Percentiles rank a stretch among this genome's conserved stretches.
phyloP scores from a whole-genome alignment of 345 rosid genomes.

The Pistacia integerrima region DNA sequence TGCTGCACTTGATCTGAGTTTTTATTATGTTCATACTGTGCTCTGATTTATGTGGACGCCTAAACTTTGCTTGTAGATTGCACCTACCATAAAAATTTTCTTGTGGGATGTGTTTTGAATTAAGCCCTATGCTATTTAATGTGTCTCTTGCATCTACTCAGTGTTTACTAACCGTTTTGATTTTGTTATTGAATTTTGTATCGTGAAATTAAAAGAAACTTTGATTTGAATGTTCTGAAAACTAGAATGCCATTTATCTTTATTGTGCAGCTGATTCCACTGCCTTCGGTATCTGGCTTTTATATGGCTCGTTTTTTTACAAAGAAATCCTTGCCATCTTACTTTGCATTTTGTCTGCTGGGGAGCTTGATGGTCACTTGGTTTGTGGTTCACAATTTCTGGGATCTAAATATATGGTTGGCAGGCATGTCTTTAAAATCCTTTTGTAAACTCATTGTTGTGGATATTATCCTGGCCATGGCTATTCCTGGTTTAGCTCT shows the following conservation, averaged over 20 bases:
- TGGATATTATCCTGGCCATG: conserved; percentile 81
- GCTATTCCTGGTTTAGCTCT: conserved; percentile 92
- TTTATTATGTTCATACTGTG: neutral
- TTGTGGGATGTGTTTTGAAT: neutral
- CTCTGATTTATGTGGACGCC: neutral
- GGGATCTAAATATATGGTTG: conserved; percentile 98
- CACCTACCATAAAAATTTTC: neutral
- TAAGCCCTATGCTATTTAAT: neutral
- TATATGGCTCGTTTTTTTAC: conserved; percentile 91
- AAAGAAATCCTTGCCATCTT: conserved; percentile 83
- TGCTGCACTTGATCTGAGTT: conserved; percentile 1
- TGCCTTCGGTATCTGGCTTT: conserved; percentile 92
- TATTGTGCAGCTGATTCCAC: conserved; percentile 75
- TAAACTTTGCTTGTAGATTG: neutral
- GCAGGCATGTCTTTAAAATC: conserved; percentile 95
- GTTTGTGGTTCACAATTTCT: conserved; percentile 93
- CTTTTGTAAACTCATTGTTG: conserved; percentile 88
- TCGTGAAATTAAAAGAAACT: neutral
- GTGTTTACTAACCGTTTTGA: neutral
- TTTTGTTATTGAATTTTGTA: neutral
- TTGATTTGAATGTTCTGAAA: conserved; percentile 1
- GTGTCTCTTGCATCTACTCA: neutral
- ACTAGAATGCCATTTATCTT: conserved; percentile 12
- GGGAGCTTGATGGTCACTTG: conserved; percentile 94
- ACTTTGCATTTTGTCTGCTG: conserved; percentile 87